Evolutionary conservation across 2,329 filamentous ascomycete species (phyloP).

Genomic region (Chrysoporthe cubensis): DNA sequence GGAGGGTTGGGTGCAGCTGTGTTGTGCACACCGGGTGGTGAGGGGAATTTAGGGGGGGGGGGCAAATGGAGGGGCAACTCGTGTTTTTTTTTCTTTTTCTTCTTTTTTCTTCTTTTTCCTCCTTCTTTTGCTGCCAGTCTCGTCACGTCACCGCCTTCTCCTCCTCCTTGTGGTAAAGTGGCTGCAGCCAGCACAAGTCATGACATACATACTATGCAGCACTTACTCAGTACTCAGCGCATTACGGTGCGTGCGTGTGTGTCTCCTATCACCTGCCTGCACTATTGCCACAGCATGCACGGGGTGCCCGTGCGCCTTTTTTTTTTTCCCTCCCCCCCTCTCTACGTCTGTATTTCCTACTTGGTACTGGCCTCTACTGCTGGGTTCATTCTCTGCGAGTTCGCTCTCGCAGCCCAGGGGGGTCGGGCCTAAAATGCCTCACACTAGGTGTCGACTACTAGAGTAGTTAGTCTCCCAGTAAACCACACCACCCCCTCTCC

Average conservation of each 20-base stretch:
- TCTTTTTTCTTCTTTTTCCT: neutral
- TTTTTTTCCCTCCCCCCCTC: no score
- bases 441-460: neutral
- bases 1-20: neutral
- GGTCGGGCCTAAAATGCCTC: neutral
- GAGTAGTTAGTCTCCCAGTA: no score
- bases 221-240: no score
- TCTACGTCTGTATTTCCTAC: neutral
- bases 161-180: neutral
- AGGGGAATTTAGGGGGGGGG: neutral
- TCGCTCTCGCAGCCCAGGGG: neutral
- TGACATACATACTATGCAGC: neutral
- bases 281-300: no score
- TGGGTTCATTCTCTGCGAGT: neutral
- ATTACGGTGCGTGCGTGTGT: no score
- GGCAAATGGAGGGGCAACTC: neutral
- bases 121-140: no score
- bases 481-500: neutral
- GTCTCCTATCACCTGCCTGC: no score
- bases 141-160: neutral
- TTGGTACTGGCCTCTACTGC: no score
- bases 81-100: neutral
- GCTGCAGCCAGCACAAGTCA: slow-evolving; percentile 4
- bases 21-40: neutral
- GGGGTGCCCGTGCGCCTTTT: neutral